phyloP scores from a whole-genome alignment of 75 land plant species.

The Sequoia sempervirens region DNA sequence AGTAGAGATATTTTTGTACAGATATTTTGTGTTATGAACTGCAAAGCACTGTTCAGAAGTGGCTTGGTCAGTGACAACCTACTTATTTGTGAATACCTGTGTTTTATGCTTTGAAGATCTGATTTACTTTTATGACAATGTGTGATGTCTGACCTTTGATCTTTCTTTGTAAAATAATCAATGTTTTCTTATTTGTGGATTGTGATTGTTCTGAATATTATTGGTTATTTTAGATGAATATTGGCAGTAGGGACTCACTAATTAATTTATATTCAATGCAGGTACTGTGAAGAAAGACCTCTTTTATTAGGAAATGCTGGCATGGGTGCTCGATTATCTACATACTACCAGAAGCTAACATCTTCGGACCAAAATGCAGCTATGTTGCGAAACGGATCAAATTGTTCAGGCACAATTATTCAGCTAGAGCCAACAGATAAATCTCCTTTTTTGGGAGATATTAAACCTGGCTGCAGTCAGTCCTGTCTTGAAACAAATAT shows the following conservation, averaged over 20 bases:
- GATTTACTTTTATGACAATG: neutral
- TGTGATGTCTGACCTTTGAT: neutral
- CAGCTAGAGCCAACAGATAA: slow-evolving; percentile 90
- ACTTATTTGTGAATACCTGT: neutral
- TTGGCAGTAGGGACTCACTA: neutral
- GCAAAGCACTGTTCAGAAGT: neutral
- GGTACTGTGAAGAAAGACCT: slow-evolving; percentile 99
- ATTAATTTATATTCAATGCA: slow-evolving; percentile 7
- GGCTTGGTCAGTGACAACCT: neutral
- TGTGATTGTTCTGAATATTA: neutral
- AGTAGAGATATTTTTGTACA: neutral
- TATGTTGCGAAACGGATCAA: slow-evolving; percentile 48
- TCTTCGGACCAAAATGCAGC: slow-evolving; percentile 76
- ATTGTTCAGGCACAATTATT: slow-evolving; percentile 50
- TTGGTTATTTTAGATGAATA: neutral
- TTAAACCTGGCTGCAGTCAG: slow-evolving; percentile 83
- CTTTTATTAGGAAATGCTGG: slow-evolving; percentile 86
- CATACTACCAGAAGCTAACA: slow-evolving; percentile 79
- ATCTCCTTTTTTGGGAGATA: slow-evolving; percentile 94
- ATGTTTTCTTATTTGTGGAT: neutral
- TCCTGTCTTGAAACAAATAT: slow-evolving; percentile 93
- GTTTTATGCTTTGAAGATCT: neutral
- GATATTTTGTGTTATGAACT: neutral
- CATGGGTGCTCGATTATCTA: slow-evolving; percentile 93
- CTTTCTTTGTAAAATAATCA: neutral